Conservation (phyloP, 257 asterid species). For the Solanum piurae region DNA sequence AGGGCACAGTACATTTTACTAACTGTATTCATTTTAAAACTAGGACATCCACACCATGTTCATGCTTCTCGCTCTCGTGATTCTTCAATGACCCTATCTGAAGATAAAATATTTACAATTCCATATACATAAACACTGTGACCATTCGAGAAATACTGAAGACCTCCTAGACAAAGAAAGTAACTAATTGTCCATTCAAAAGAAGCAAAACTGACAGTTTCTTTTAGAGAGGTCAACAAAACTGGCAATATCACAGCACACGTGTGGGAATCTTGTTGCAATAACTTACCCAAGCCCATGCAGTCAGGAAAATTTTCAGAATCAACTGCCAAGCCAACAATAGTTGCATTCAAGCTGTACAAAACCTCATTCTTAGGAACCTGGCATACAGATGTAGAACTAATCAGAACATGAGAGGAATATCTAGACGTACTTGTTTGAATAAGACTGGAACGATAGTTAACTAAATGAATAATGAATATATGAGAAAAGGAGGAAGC, state of each 20-base stretch:
- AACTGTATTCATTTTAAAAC: background rate
- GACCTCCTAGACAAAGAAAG: background rate
- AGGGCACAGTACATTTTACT: background rate
- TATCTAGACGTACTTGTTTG: background rate
- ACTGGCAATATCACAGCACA: background rate
- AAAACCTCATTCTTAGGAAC: constrained; percentile 55
- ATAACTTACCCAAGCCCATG: constrained; percentile 79
- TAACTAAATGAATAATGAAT: background rate
- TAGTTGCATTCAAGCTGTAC: constrained; percentile 83
- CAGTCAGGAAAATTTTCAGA: constrained; percentile 58
- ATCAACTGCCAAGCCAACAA: constrained; percentile 74
- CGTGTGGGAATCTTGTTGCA: background rate
- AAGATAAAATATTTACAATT: background rate
- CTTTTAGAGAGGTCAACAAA: background rate
- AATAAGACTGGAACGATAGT: background rate
- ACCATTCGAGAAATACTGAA: background rate
- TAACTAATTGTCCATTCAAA: background rate
- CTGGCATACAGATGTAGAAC: constrained; percentile 26
- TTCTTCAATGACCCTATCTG: background rate
- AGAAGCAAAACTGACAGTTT: background rate
- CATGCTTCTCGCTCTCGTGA: background rate
- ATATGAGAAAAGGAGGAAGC: background rate
- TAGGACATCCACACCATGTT: background rate
- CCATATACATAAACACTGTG: background rate
- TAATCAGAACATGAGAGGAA: background rate